A percentile compares a stretch with the other conserved stretches of the same genome.
Evolutionary conservation across 75 land plant species (phyloP).

Genomic region (Selaginella tamariscina): DNA sequence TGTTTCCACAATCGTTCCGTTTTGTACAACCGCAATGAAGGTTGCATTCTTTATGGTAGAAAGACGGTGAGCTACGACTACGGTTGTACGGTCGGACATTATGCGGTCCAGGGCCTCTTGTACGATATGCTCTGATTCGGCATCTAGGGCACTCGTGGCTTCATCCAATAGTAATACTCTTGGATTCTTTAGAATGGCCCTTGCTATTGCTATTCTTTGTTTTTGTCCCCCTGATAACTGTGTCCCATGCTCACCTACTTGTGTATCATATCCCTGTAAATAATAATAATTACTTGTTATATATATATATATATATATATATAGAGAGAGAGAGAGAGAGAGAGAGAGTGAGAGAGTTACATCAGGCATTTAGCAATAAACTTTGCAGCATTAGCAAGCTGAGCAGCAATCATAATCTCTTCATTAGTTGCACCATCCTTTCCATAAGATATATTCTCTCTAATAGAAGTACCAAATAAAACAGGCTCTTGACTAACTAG

Average conservation of each 20-base stretch:
- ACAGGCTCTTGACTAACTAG: constrained; percentile 96
- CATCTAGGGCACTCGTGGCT: constrained; percentile 79
- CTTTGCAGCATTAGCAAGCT: constrained; percentile 77
- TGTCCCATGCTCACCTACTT: constrained; percentile 74
- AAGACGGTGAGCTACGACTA: constrained; percentile 72
- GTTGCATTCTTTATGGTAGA: constrained; percentile 63
- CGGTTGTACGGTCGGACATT: constrained; percentile 51
- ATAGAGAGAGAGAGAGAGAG: neutral
- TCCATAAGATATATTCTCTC: constrained; percentile 79
- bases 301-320: neutral
- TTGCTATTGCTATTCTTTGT: constrained; percentile 72
- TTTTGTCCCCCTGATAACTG: constrained; percentile 79
- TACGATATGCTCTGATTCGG: constrained; percentile 57
- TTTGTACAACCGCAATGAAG: constrained; percentile 49
- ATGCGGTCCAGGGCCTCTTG: constrained; percentile 57
- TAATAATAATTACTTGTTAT: neutral
- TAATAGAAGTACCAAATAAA: constrained; percentile 65
- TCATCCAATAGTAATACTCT: constrained; percentile 64
- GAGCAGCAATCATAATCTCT: constrained; percentile 66
- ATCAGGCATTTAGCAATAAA: constrained; percentile 84
- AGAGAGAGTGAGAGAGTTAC: constrained; percentile 19
- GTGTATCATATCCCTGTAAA: constrained; percentile 63
- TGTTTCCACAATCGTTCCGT: constrained; percentile 47
- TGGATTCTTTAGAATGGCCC: constrained; percentile 67
- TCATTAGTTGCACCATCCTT: constrained; percentile 73